These are phyloP conservation scores for Babesia bigemina DNA, from an alignment of 169 alveolate species.

Conservation along the genomic window DNA sequence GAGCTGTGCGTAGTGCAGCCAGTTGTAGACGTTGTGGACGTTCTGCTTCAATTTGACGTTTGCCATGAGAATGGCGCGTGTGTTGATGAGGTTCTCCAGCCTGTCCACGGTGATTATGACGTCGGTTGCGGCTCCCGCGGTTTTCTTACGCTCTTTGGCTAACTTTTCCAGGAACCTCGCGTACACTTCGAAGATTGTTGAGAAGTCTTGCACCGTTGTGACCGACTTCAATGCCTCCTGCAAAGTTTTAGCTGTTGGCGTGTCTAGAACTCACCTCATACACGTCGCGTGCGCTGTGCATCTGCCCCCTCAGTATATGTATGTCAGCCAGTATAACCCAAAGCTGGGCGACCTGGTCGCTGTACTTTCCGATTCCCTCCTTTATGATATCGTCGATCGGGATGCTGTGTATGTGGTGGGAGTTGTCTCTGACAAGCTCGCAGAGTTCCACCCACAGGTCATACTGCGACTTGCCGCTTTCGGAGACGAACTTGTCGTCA, in stretches of 20 bases:
- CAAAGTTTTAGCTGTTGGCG: neutral
- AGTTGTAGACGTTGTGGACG: constrained; percentile 90
- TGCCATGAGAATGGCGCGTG: constrained; percentile 81
- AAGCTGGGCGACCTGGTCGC: constrained; percentile 87
- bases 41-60: constrained; percentile 85
- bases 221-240: constrained; percentile 87
- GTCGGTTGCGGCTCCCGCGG: constrained; percentile 24
- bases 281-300: constrained; percentile 83
- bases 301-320: constrained; percentile 78
- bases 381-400: constrained; percentile 80
- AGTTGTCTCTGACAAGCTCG: constrained; percentile 81
- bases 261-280: constrained; percentile 65
- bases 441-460: constrained; percentile 82
- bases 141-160: constrained; percentile 69
- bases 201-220: constrained; percentile 88
- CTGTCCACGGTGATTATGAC: constrained; percentile 70
- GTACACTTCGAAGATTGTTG: constrained; percentile 84
- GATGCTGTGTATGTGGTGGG: constrained; percentile 63
- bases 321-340: constrained; percentile 88
- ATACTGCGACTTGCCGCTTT: constrained; percentile 78
- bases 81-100: constrained; percentile 76
- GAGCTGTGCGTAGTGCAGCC: constrained; percentile 83
- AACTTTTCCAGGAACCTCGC: constrained; percentile 84
- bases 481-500: constrained; percentile 79
- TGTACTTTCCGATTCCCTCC: constrained; percentile 83